Conservation (phyloP, 768 basidiomycete genomes). For the Suillus lakei region DNA sequence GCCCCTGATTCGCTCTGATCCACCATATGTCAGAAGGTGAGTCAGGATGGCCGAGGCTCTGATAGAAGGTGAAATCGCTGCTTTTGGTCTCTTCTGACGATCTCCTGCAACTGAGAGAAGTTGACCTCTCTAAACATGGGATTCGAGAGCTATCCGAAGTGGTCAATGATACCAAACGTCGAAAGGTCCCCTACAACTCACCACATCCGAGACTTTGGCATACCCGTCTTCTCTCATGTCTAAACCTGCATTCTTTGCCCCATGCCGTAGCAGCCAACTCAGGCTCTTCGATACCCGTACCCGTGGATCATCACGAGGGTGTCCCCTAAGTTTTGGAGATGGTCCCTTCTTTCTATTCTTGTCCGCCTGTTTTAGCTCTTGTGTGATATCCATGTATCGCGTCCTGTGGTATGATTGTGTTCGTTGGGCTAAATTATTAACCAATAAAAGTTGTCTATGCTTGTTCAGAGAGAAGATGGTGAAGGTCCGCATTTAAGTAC, state of each 20-base stretch:
- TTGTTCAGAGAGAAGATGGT: not conserved
- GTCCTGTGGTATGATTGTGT: not conserved
- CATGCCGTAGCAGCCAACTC: conserved; percentile 92
- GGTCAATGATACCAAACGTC: conserved; percentile 14
- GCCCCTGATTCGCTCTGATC: conserved; percentile 92
- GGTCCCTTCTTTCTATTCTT: conserved; percentile 17
- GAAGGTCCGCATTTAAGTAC: conserved; percentile 18
- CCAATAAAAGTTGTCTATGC: not conserved
- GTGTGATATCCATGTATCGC: conserved; percentile 7
- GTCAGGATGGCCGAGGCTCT: conserved; percentile 47
- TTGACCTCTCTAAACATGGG: conserved; percentile 70
- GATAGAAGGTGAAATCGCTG: conserved; percentile 62
- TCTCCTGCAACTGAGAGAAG: conserved; percentile 54
- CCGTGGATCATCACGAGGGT: conserved; percentile 65
- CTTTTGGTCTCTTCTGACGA: conserved; percentile 73
- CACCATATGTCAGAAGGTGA: conserved; percentile 61
- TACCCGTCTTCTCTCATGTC: conserved; percentile 85
- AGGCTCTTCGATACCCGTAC: conserved; percentile 83
- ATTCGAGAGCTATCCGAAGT: conserved; percentile 58
- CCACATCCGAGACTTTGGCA: conserved; percentile 80
- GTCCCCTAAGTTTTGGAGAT: conserved; percentile 58
- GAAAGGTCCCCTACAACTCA: conserved; percentile 43
- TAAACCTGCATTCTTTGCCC: conserved; percentile 76
- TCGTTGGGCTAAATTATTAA: not conserved
- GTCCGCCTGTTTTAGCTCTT: conserved; percentile 14